Evolutionary conservation across 495 filamentous ascomycete species (phyloP).

Genomic region (Bacidia gigantensis): DNA sequence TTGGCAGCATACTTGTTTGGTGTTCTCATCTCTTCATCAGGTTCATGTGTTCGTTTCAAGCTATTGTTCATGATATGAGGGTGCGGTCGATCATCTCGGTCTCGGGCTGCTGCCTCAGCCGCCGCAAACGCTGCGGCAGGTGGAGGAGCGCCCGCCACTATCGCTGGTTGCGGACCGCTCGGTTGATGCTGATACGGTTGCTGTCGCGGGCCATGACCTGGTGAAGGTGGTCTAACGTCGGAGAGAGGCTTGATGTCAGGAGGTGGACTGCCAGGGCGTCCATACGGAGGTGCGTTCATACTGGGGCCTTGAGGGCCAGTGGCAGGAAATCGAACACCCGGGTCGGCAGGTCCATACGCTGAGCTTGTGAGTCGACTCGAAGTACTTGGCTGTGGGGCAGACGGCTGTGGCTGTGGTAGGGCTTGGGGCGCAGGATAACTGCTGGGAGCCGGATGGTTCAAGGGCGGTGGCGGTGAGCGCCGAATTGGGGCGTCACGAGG

Average conservation of each 20-base stretch:
- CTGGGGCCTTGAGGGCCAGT: constrained; percentile 35
- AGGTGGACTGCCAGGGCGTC: constrained; percentile 56
- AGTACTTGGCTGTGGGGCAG: constrained; percentile 35
- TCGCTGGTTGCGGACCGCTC: constrained; percentile 48
- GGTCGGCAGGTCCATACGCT: constrained; percentile 44
- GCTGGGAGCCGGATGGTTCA: constrained; percentile 39
- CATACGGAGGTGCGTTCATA: constrained; percentile 40
- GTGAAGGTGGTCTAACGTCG: constrained; percentile 73
- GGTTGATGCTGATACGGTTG: constrained; percentile 61
- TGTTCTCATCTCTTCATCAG: constrained; percentile 58
- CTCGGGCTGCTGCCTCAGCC: constrained; percentile 58
- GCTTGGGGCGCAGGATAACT: constrained; percentile 48
- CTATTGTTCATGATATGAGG: constrained; percentile 46
- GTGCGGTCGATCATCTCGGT: constrained; percentile 68
- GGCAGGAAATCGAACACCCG: constrained; percentile 41
- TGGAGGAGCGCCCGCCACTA: constrained; percentile 63
- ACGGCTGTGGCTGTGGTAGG: constrained; percentile 48
- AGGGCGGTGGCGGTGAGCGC: constrained; percentile 50
- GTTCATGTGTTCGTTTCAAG: constrained; percentile 68
- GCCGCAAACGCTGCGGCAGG: constrained; percentile 59
- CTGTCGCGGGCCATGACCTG: constrained; percentile 65
- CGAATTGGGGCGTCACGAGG: constrained; percentile 42
- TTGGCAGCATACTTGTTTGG: constrained; percentile 70
- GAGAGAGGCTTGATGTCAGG: constrained; percentile 75
- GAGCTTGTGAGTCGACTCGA: constrained; percentile 55